These are phyloP conservation scores for Serendipita vermifera DNA, from an alignment of 768 basidiomycete genomes.

Conservation along the genomic window DNA sequence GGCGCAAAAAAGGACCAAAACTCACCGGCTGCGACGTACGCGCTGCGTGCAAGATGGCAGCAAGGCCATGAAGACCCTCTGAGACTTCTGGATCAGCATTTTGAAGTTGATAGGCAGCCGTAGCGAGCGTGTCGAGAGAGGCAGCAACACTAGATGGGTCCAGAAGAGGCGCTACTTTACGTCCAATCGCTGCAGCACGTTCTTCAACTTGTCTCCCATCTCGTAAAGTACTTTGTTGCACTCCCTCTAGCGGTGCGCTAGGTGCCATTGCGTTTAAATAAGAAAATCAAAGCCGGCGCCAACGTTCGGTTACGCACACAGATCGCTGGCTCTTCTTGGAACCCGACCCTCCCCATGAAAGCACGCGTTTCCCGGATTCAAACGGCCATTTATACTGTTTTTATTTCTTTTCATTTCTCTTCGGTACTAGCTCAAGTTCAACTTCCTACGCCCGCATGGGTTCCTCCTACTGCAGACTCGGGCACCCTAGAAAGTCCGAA, in stretches of 20 bases:
- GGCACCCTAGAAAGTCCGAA: conserved; percentile 37
- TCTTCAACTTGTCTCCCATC: conserved; percentile 4
- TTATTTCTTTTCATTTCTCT: conserved; percentile 6
- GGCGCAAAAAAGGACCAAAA: not conserved
- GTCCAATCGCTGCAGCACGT: not conserved
- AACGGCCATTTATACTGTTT: not conserved
- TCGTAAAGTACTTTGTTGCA: too few species aligned
- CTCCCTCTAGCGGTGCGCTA: too few species aligned
- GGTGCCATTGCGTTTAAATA: too few species aligned
- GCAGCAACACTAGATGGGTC: not conserved
- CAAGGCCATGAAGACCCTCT: not conserved
- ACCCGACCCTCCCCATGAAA: too few species aligned
- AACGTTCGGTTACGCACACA: too few species aligned
- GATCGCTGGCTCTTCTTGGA: too few species aligned
- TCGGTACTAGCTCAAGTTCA: conserved; percentile 41
- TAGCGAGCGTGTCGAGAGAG: conserved; percentile 3
- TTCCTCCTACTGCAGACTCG: conserved; percentile 45
- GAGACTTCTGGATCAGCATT: not conserved
- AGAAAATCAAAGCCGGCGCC: too few species aligned
- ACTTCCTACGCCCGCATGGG: conserved; percentile 49
- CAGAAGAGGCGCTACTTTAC: not conserved
- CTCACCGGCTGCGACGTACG: not conserved
- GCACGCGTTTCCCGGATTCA: not conserved
- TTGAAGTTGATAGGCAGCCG: not conserved
- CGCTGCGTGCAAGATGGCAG: not conserved